Conservation (phyloP, 345 rosid species). For the Microthlaspi erraticum region DNA sequence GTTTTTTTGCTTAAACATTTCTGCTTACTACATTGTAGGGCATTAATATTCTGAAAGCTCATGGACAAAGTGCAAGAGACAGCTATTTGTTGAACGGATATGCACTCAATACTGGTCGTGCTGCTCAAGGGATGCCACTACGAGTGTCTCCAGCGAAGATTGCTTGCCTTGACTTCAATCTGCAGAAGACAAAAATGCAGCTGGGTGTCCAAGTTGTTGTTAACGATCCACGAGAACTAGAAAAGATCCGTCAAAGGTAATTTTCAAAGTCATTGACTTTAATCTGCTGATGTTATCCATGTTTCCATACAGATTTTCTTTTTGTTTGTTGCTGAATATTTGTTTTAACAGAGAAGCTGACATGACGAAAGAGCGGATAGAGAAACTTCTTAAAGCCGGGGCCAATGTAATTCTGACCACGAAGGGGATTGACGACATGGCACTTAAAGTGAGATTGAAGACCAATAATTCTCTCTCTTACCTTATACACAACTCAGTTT, state of each 20-base stretch:
- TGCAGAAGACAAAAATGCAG: slow-evolving; percentile 97
- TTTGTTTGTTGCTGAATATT: neutral
- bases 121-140: slow-evolving; percentile 98
- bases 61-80: slow-evolving; percentile 90
- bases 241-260: slow-evolving; percentile 93
- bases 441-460: slow-evolving; percentile 68
- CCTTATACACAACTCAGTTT: neutral
- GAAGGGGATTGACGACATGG: slow-evolving; percentile 99
- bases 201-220: slow-evolving; percentile 95
- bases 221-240: slow-evolving; percentile 96
- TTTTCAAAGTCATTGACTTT: neutral
- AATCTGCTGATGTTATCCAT: neutral
- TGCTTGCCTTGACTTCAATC: slow-evolving; percentile 96
- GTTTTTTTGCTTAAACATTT: neutral
- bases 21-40: slow-evolving; percentile 53
- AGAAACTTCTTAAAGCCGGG: slow-evolving; percentile 90
- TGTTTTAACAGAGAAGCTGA: slow-evolving; percentile 81
- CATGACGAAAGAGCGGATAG: slow-evolving; percentile 95
- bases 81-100: slow-evolving; percentile 91
- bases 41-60: slow-evolving; percentile 91
- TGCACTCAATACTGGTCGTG: slow-evolving; percentile 91
- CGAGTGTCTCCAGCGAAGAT: slow-evolving; percentile 89
- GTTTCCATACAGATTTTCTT: neutral
- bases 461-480: neutral
- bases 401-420: slow-evolving; percentile 97